Evolutionary conservation across 257 asterid genomes (phyloP), one percentile per base, ranked within the genome.

Genomic region (Petrea volubilis): DNA sequence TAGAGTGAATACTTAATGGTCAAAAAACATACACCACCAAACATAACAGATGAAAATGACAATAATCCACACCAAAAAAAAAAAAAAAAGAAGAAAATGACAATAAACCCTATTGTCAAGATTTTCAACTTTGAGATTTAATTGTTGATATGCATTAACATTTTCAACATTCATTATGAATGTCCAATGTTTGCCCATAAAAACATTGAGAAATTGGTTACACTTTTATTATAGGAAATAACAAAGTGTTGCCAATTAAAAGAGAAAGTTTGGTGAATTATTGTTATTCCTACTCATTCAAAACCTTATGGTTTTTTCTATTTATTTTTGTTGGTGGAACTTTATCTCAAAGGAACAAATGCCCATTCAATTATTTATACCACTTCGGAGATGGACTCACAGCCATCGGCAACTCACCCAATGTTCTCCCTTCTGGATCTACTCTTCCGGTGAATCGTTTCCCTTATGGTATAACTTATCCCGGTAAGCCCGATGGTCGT

Each of bases 391-490:
- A 68, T 56, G 73, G 53, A 7, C 15, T 4, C 17, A 8, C 60
- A 12, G 71, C 47, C 47, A 50, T 20, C 2, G 71, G 71, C 43
- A 66, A 66, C 60, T 66, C 71, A 8, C 28, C 28, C 10, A 7
- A 18, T 4, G 5, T 47, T 47, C 63, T 44, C 14, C 75, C 82
- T 3, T 5, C 2, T 0, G 47, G 70, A 1, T 70, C 70, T 13
- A 15, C 0, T 13, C 79, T 9, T 60, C 81, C 49, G 1, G n/a
- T 72, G 7, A 27, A 78, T 0, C 79, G 60, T 29, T 33, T 34
- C 2, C 90, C 90, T 7, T 85, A 77, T 4, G 90, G 87, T 3
- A 15, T 0, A 6, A 80, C 84, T 36, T 72, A 34, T 27, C 79
- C 84, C 0, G 84, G 79, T 5, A 5, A 7, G 3, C 82, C 85